phyloP scores from a whole-genome alignment of 768 basidiomycete genomes.

The Hortiboletus flavorubellus region DNA sequence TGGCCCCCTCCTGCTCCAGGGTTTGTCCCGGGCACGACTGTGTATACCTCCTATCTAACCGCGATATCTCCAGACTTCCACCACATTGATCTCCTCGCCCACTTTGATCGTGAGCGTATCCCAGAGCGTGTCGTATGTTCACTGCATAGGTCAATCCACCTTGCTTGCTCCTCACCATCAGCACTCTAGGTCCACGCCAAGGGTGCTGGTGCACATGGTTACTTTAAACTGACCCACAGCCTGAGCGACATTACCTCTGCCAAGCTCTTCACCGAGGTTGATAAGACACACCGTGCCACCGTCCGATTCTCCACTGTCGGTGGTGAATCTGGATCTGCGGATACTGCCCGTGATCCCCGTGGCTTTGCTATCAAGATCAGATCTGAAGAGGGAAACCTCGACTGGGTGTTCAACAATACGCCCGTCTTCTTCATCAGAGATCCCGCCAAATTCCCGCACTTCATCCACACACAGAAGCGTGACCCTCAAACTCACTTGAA shows the following conservation, averaged over 20 bases:
- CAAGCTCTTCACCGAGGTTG: slow-evolving; percentile 57
- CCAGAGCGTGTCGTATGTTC: slow-evolving; percentile 83
- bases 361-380: slow-evolving; percentile 90
- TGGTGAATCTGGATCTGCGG: slow-evolving; percentile 84
- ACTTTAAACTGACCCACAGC: slow-evolving; percentile 86
- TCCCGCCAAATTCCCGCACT: slow-evolving; percentile 87
- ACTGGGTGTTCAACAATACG: slow-evolving; percentile 92
- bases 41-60: slow-evolving; percentile 12
- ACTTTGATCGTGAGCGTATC: slow-evolving; percentile 94
- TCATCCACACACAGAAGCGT: slow-evolving; percentile 92
- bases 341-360: slow-evolving; percentile 90
- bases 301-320: slow-evolving; percentile 93
- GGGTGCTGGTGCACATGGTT: slow-evolving; percentile 90
- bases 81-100: slow-evolving; percentile 84
- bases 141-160: neutral
- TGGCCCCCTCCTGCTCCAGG: slow-evolving; percentile 89
- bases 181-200: slow-evolving; percentile 77
- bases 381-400: slow-evolving; percentile 88
- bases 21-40: slow-evolving; percentile 35
- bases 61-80: slow-evolving; percentile 63
- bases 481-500: slow-evolving; percentile 91
- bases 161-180: slow-evolving; percentile 22
- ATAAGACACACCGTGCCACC: slow-evolving; percentile 69
- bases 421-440: slow-evolving; percentile 90
- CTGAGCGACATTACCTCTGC: slow-evolving; percentile 80